phyloP scores from a whole-genome alignment of 441 rosid species.

The Arabidopsis hybrid region DNA sequence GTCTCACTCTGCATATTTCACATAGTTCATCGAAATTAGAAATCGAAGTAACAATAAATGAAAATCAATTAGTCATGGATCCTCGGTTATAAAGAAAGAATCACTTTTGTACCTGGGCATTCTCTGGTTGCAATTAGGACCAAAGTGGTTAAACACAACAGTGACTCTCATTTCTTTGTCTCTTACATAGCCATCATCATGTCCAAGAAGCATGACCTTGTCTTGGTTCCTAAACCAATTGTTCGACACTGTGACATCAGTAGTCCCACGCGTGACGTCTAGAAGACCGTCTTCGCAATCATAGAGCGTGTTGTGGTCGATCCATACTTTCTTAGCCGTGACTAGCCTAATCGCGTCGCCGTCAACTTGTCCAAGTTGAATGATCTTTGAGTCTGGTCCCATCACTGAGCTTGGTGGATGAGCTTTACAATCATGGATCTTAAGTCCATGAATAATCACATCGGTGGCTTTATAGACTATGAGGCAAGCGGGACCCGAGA shows the following conservation, averaged over 20 bases:
- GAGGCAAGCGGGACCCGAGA: conserved; percentile 65
- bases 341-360: conserved; percentile 78
- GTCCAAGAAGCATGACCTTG: conserved; percentile 91
- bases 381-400: conserved; percentile 57
- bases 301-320: conserved; percentile 82
- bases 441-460: conserved; percentile 75
- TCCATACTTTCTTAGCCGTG: conserved; percentile 71
- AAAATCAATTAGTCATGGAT: neutral
- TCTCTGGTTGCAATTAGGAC: conserved; percentile 86
- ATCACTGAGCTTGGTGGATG: conserved; percentile 59
- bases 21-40: conserved; percentile 6
- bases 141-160: conserved; percentile 79
- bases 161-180: conserved; percentile 82
- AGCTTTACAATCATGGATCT: conserved; percentile 69
- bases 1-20: conserved; percentile 56
- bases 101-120: conserved; percentile 69
- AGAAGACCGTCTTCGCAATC: conserved; percentile 79
- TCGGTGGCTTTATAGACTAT: conserved; percentile 61
- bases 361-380: conserved; percentile 58
- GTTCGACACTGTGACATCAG: conserved; percentile 71
- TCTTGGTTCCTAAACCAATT: conserved; percentile 86
- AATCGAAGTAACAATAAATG: neutral
- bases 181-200: conserved; percentile 65
- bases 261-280: conserved; percentile 78
- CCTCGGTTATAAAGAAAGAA: neutral